Evolutionary conservation across 345 rosid species (phyloP).

Genomic region (Arabis alpina): DNA sequence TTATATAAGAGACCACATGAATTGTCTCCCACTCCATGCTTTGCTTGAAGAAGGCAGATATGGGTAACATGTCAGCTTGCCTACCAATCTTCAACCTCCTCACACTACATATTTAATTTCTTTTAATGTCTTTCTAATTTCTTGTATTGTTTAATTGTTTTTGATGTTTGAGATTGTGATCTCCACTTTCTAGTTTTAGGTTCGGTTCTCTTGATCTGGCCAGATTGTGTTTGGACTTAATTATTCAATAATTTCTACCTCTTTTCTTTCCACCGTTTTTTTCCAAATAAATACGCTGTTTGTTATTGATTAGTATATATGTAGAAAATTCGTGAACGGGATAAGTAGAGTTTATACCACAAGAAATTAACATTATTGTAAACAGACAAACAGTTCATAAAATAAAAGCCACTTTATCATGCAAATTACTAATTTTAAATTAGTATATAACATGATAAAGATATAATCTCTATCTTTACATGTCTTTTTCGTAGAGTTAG

Average conservation of each 20-base stretch:
- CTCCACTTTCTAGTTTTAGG: constrained; percentile 53
- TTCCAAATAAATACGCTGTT: neutral
- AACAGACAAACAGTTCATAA: constrained; percentile 9
- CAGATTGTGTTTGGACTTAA: constrained; percentile 35
- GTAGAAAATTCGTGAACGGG: neutral
- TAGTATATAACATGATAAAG: constrained; percentile 25
- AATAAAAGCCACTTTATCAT: constrained; percentile 2
- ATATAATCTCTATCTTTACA: constrained; percentile 28
- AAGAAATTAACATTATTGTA: neutral
- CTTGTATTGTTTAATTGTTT: constrained; percentile 18
- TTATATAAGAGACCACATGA: constrained; percentile 68
- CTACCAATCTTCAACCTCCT: constrained; percentile 51
- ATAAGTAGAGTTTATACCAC: constrained; percentile 1
- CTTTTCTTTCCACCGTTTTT: constrained; percentile 10
- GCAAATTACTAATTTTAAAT: neutral
- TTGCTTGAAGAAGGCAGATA: constrained; percentile 62
- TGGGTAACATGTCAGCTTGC: constrained; percentile 79
- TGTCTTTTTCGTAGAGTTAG: constrained; percentile 23
- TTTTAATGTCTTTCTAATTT: constrained; percentile 47
- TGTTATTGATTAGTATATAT: constrained; percentile 1
- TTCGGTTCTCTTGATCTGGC: constrained; percentile 39
- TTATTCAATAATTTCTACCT: constrained; percentile 27
- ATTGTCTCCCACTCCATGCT: constrained; percentile 83
- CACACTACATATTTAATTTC: constrained; percentile 36
- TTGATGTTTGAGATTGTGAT: constrained; percentile 45